Evolutionary conservation across 306 rosid genomes (phyloP).

Genomic region (Inga oerstediana): DNA sequence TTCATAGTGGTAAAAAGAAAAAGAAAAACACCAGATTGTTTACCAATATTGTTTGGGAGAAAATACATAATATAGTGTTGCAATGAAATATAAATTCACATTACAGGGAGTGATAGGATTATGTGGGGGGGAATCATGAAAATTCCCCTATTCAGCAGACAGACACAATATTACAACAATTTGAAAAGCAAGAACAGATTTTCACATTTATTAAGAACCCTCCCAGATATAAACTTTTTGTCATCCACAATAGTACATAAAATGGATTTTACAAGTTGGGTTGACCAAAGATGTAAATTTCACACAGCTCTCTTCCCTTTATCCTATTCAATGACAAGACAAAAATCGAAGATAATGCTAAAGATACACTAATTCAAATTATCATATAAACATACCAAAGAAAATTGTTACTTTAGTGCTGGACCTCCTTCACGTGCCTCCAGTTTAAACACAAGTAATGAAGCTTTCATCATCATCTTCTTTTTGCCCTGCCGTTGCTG

Average conservation of each 20-base stretch:
- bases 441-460: conserved; percentile 26
- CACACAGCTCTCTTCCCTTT: conserved; percentile 34
- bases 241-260: conserved; percentile 33
- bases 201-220: conserved; percentile 44
- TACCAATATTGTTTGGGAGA: neutral
- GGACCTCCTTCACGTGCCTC: conserved; percentile 36
- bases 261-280: conserved; percentile 51
- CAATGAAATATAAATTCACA: neutral
- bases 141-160: conserved; percentile 27
- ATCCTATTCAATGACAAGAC: conserved; percentile 37
- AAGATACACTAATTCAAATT: conserved; percentile 47
- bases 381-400: conserved; percentile 39
- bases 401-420: conserved; percentile 32
- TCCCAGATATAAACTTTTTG: conserved; percentile 34
- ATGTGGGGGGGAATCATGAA: conserved; percentile 3
- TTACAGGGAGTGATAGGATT: neutral
- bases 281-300: conserved; percentile 27
- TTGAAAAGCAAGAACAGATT: conserved; percentile 38
- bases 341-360: conserved; percentile 52
- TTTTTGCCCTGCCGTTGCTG: conserved; percentile 29
- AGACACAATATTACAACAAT: conserved; percentile 40
- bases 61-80: neutral
- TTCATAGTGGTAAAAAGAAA: neutral
- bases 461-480: conserved; percentile 30
- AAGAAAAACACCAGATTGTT: neutral